phyloP scores from a whole-genome alignment of 1,139 yeast genomes.

The Sugiyamaella paludigena region DNA sequence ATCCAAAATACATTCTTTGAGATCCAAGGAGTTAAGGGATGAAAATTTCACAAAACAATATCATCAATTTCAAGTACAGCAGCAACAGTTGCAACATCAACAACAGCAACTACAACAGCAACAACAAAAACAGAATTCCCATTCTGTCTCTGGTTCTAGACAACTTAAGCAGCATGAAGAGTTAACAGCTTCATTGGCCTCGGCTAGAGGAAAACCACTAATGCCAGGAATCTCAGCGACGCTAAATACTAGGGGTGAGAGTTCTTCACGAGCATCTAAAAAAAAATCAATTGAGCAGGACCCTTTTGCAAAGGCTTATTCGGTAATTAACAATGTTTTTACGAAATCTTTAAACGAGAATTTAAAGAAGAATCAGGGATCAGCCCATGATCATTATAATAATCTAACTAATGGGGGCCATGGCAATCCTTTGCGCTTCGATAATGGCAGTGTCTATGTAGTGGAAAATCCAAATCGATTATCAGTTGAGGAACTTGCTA shows the following conservation, averaged over 20 bases:
- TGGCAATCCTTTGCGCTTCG: conserved; percentile 11
- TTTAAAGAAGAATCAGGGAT: conserved; percentile 20
- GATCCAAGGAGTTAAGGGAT: conserved; percentile 27
- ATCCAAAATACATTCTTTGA: conserved; percentile 28
- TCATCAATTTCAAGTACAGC: not conserved
- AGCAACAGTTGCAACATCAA: conserved; percentile 8
- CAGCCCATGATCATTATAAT: conserved; percentile 5
- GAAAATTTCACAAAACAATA: conserved; percentile 3
- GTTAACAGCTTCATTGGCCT: conserved; percentile 30
- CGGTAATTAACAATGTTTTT: conserved; percentile 29
- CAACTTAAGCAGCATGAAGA: conserved; percentile 20
- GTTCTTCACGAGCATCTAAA: conserved; percentile 1
- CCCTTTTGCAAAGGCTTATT: conserved; percentile 32
- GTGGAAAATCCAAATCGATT: conserved; percentile 26
- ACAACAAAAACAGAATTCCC: not conserved
- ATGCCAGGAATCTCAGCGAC: conserved; percentile 8
- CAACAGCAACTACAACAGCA: not conserved
- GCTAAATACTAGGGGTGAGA: conserved; percentile 6
- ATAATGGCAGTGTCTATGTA: conserved; percentile 33
- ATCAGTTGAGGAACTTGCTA: conserved; percentile 26
- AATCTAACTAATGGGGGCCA: not conserved
- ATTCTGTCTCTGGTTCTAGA: not conserved
- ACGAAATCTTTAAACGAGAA: conserved; percentile 26
- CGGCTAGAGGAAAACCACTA: conserved; percentile 33
- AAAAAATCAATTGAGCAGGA: conserved; percentile 28